phyloP scores from a whole-genome alignment of 2,329 filamentous ascomycete genomes.

The Colletotrichum neosansevieriae region DNA sequence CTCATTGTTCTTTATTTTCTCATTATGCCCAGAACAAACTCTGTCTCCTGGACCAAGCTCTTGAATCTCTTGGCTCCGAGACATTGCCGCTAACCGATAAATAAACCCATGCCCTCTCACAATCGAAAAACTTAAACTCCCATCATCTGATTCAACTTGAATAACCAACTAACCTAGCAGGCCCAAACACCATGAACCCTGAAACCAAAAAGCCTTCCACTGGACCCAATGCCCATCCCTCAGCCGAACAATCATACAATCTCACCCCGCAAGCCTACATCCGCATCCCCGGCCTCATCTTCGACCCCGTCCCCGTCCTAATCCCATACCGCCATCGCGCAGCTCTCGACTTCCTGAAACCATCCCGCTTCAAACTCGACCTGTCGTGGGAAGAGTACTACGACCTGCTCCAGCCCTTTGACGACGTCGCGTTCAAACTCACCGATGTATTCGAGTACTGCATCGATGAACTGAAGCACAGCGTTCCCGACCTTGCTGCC shows the following conservation, averaged over 20 bases:
- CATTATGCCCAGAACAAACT: no score
- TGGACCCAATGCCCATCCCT: neutral
- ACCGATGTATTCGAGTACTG: slow-evolving; percentile 25
- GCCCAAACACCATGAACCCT: neutral
- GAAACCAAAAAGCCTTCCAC: no score
- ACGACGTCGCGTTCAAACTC: slow-evolving; percentile 23
- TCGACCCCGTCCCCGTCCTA: slow-evolving; percentile 16
- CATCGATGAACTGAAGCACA: slow-evolving; percentile 5
- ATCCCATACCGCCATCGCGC: slow-evolving; percentile 18
- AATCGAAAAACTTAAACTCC: no score
- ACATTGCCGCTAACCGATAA: no score
- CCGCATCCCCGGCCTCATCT: slow-evolving; percentile 33
- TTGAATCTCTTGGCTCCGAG: no score
- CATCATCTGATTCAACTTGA: neutral
- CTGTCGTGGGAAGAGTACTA: slow-evolving; percentile 29
- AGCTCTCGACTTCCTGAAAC: slow-evolving; percentile 23
- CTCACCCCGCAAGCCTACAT: slow-evolving; percentile 25
- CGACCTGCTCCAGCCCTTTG: slow-evolving; percentile 19
- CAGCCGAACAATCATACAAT: neutral
- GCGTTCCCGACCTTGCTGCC: slow-evolving; percentile 1
- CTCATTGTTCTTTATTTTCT: neutral
- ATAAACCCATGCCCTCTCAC: no score
- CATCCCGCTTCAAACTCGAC: slow-evolving; percentile 11
- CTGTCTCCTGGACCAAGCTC: no score
- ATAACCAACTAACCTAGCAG: neutral